Percentiles rank a stretch among this genome's conserved stretches.
These are phyloP conservation scores for Lipomyces japonicus DNA, from an alignment of 805 yeast genomes.

Conservation along the genomic window DNA sequence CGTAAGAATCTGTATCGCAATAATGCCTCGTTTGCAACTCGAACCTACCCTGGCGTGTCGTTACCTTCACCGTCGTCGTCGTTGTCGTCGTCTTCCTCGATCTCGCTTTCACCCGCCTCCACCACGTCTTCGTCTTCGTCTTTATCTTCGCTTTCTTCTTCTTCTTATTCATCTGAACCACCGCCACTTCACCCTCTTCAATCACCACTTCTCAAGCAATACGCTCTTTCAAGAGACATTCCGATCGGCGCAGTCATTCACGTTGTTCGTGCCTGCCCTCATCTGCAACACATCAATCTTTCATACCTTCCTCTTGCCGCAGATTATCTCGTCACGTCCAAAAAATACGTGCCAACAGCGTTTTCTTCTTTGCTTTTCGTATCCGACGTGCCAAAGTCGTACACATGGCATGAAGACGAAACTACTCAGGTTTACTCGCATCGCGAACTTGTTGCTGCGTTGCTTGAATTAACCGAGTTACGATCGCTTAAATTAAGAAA, in stretches of 20 bases:
- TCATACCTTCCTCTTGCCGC: conserved; percentile 58
- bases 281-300: conserved; percentile 54
- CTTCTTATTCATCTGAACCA: not conserved
- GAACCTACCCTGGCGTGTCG: not conserved
- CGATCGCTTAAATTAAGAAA: conserved; percentile 43
- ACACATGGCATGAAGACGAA: conserved; percentile 36
- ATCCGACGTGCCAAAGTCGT: conserved; percentile 38
- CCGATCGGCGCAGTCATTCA: conserved; percentile 77
- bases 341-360: conserved; percentile 25
- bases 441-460: conserved; percentile 32
- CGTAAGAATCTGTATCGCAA: not conserved
- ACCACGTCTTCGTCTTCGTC: conserved; percentile 5
- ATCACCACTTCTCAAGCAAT: conserved; percentile 53
- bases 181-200: conserved; percentile 47
- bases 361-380: conserved; percentile 32
- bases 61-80: conserved; percentile 4
- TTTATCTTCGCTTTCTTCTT: not conserved
- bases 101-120: conserved; percentile 1
- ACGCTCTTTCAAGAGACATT: conserved; percentile 65
- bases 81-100: conserved; percentile 5
- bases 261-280: conserved; percentile 62
- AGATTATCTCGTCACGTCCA: conserved; percentile 50
- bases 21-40: conserved; percentile 3
- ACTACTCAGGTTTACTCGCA: conserved; percentile 30
- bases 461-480: conserved; percentile 37